phyloP scores from a whole-genome alignment of 805 yeast species.

The Starmerella davenportii region DNA sequence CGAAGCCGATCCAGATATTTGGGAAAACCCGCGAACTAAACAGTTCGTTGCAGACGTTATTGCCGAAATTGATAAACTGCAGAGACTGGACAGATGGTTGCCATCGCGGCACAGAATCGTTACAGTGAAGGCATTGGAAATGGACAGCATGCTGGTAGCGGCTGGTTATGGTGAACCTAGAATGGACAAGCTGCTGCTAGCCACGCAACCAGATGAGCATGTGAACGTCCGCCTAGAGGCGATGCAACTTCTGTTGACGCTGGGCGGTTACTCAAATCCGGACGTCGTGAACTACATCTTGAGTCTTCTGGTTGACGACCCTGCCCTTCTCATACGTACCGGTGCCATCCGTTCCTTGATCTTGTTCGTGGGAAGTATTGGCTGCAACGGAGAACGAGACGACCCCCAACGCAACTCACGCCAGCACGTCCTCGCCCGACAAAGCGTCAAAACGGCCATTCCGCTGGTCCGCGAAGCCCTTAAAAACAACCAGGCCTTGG shows the following conservation, averaged over 20 bases:
- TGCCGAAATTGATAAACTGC: slow-evolving; percentile 54
- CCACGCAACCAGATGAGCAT: slow-evolving; percentile 31
- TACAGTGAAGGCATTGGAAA: slow-evolving; percentile 38
- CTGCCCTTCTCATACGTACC: slow-evolving; percentile 34
- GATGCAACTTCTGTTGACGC: slow-evolving; percentile 44
- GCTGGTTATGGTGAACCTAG: slow-evolving; percentile 36
- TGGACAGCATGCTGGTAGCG: slow-evolving; percentile 41
- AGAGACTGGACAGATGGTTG: slow-evolving; percentile 69
- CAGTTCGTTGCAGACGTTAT: slow-evolving; percentile 32
- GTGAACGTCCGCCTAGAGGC: slow-evolving; percentile 47
- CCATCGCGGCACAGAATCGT: slow-evolving; percentile 50
- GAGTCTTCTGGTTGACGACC: slow-evolving; percentile 37
- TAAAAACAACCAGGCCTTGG: slow-evolving; percentile 35
- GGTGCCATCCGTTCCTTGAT: slow-evolving; percentile 33
- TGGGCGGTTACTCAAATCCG: slow-evolving; percentile 63
- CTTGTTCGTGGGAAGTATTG: slow-evolving; percentile 44
- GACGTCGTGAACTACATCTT: slow-evolving; percentile 45
- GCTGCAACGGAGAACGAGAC: slow-evolving; percentile 34
- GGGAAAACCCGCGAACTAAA: slow-evolving; percentile 7
- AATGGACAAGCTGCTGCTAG: slow-evolving; percentile 37
- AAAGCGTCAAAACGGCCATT: slow-evolving; percentile 45
- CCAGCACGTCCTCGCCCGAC: slow-evolving; percentile 48
- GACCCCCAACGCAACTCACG: slow-evolving; percentile 22
- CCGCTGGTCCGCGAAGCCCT: slow-evolving; percentile 45
- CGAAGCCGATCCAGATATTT: slow-evolving; percentile 7